Percentiles rank a stretch among this genome's conserved stretches.
Evolutionary conservation across 306 rosid genomes (phyloP).

Genomic region (Myrica gale): DNA sequence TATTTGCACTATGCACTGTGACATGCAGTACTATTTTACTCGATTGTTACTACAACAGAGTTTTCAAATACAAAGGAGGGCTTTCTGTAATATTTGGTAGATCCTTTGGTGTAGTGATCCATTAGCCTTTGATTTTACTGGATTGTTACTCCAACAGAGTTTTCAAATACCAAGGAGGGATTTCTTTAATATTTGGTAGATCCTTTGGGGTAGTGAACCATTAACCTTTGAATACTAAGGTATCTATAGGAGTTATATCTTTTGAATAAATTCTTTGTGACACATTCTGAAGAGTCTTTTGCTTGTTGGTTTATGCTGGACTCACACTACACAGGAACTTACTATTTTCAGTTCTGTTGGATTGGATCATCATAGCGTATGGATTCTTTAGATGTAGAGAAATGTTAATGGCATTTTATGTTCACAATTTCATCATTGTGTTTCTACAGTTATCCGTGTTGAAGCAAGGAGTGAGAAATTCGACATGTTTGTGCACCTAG

Average conservation of each 20-base stretch:
- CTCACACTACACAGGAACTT: not conserved
- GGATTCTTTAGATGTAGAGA: not conserved
- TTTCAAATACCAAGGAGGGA: not conserved
- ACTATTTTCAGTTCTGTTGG: too few relatives aligned
- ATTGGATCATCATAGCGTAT: not conserved
- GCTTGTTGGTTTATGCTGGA: not conserved
- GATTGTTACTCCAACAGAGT: not conserved
- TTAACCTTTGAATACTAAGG: not conserved
- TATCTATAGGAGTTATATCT: not conserved
- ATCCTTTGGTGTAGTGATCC: too few relatives aligned
- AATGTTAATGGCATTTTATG: not conserved
- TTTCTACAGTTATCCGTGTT: constrained; percentile 61
- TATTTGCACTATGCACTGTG: not conserved
- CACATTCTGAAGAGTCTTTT: not conserved
- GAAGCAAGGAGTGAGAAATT: constrained; percentile 95
- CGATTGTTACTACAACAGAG: not conserved
- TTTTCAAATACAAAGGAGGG: not conserved
- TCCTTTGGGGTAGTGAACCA: not conserved
- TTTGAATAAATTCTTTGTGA: not conserved
- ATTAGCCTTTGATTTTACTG: too few relatives aligned
- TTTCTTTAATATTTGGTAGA: not conserved
- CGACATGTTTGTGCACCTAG: constrained; percentile 97
- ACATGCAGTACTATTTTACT: not conserved
- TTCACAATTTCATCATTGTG: constrained; percentile 14
- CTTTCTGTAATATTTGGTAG: not conserved